Conservation (phyloP, 2,329 filamentous ascomycete genomes). For the Alternaria postmessia region DNA sequence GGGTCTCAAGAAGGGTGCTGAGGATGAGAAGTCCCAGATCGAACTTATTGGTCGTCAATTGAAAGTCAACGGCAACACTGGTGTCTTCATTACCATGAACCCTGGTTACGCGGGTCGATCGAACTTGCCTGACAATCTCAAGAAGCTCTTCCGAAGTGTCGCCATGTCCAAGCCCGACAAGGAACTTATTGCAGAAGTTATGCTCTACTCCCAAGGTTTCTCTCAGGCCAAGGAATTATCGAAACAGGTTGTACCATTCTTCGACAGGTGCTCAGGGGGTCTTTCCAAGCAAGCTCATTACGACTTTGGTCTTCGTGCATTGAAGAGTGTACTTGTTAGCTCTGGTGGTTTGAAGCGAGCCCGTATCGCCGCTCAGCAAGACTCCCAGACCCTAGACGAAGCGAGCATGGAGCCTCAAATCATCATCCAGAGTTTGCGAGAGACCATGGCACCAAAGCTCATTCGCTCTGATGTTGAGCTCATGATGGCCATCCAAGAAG, state of each 20-base stretch:
- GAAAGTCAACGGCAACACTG: constrained; percentile 88
- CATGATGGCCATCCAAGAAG: constrained; percentile 82
- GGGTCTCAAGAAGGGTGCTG: constrained; percentile 83
- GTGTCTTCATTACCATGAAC: constrained; percentile 99
- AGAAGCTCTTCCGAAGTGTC: constrained; percentile 98
- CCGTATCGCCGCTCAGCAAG: constrained; percentile 66
- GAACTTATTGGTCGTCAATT: constrained; percentile 93
- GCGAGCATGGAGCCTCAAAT: constrained; percentile 92
- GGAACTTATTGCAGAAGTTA: constrained; percentile 98
- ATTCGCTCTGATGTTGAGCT: constrained; percentile 90
- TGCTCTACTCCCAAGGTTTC: constrained; percentile 99
- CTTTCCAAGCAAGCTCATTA: constrained; percentile 98
- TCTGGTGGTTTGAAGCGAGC: constrained; percentile 94
- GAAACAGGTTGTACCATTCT: constrained; percentile 97
- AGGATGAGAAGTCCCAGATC: constrained; percentile 86
- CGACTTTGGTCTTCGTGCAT: constrained; percentile 94
- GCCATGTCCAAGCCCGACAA: constrained; percentile 99
- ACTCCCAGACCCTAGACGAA: constrained; percentile 68
- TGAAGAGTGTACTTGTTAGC: constrained; percentile 98
- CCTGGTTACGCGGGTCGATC: constrained; percentile 98
- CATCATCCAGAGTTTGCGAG: constrained; percentile 96
- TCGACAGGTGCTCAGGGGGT: constrained; percentile 82
- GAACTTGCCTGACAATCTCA: constrained; percentile 97
- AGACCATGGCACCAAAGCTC: constrained; percentile 97
- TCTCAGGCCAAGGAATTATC: constrained; percentile 93